A percentile compares a stretch with the other conserved stretches of the same genome.
phyloP scores from a whole-genome alignment of 2,329 filamentous ascomycete genomes.

The Fusarium floridanum region DNA sequence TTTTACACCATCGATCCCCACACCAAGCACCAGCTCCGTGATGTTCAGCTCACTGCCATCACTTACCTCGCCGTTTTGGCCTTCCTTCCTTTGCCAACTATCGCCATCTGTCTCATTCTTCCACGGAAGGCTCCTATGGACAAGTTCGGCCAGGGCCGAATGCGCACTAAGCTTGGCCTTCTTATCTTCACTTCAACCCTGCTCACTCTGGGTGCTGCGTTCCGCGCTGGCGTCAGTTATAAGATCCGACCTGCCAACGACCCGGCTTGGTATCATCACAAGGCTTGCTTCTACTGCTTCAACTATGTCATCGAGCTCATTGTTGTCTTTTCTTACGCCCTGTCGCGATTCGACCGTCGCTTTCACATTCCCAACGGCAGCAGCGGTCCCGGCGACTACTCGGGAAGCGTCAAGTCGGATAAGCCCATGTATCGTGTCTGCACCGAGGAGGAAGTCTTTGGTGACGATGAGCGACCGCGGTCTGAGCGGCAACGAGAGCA shows the following conservation, averaged over 20 bases:
- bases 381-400: constrained; percentile 67
- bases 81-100: constrained; percentile 72
- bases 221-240: constrained; percentile 73
- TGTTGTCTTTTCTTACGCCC: constrained; percentile 75
- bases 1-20: constrained; percentile 73
- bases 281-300: constrained; percentile 83
- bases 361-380: constrained; percentile 82
- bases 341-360: constrained; percentile 78
- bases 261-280: constrained; percentile 78
- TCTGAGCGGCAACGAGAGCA: constrained; percentile 31
- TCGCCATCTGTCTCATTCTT: constrained; percentile 64
- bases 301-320: constrained; percentile 81
- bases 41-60: constrained; percentile 75
- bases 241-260: constrained; percentile 60
- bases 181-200: constrained; percentile 70
- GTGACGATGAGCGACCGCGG: constrained; percentile 42
- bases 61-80: constrained; percentile 71
- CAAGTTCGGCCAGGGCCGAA: constrained; percentile 71
- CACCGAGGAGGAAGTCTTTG: constrained; percentile 43
- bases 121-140: constrained; percentile 60
- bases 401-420: constrained; percentile 28
- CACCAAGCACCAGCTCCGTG: constrained; percentile 66
- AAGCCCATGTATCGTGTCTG: constrained; percentile 34
- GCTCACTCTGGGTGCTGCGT: constrained; percentile 76
- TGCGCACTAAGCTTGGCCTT: constrained; percentile 75